Evolutionary conservation across 805 yeast species (phyloP), one percentile per base, ranked within the genome.

Genomic region (Wickerhamomyces hampshirensis): DNA sequence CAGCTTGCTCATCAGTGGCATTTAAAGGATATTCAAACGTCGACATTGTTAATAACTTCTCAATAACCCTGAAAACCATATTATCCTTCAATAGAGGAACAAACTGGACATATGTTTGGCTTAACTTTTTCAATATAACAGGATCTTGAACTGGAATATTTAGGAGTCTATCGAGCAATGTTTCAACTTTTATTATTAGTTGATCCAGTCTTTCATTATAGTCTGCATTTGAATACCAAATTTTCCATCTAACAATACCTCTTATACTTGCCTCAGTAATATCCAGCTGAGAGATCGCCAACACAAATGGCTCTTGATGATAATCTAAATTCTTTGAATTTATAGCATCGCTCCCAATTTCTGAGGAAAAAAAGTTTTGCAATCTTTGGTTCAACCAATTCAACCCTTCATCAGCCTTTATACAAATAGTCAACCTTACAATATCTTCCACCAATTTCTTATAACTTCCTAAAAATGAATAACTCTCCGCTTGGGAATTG

Each of bases 231-330:
- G 61, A 71, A 50, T 86, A 88, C 96, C 97, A 91, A 13, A 87
- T 78, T 50, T 86, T 77, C 98, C 99, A 94, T 54, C 99, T 75
- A 10, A 93, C 80, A 17, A 94, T 81, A 26, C 98, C 98, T 41
- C 95, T 74, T 23, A 93, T 75, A 47, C 94, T 82, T 24, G 95
- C 82, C 59, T 91, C 98, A 18, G 88, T 85, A 18, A 88, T 77
- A 53, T 79, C 80, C 42, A 93, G 78, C 55, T 88, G 96, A 0
- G 95, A 75, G 35, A 80, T 72, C 0, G 95, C 93, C 42, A 77
- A 72, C 29, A 83, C 71, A 53, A 75, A 84, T 5, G 95, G 83
- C 40, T 82, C 83, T 1, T 73, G 73, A 39, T 69, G 70, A 40
- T 73, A 71, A 31, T 71, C 75, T 41, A 86, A 58, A 35, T 69